Percentiles rank a stretch among this genome's conserved stretches.
phyloP scores from a whole-genome alignment of 768 basidiomycete genomes.

The Peribolospora baueri region DNA sequence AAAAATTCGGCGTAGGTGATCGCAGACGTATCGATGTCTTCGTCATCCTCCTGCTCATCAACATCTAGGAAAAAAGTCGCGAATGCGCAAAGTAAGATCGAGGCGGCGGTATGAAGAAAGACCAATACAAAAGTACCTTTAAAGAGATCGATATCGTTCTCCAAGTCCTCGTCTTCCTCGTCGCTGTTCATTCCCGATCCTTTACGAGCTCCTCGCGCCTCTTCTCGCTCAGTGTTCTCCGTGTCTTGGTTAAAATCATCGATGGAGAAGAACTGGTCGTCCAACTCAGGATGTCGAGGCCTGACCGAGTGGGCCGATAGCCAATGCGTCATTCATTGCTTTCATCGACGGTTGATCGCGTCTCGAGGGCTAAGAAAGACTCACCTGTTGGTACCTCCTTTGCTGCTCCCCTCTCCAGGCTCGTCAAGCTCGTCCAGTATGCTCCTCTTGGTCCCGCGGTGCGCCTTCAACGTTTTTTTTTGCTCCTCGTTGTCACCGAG shows the following conservation, averaged over 20 bases:
- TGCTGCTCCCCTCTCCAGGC: no score
- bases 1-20: constrained; percentile 57
- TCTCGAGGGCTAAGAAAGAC: no score
- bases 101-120: not conserved
- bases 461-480: no score
- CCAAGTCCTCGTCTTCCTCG: constrained; percentile 28
- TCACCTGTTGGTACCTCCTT: no score
- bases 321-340: no score
- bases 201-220: constrained; percentile 27
- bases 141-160: constrained; percentile 24
- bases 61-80: not conserved
- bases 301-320: not conserved
- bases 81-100: not conserved
- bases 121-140: constrained; percentile 18
- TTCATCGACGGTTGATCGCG: no score
- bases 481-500: no score
- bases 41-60: not conserved
- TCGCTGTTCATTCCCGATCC: constrained; percentile 35
- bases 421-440: not conserved
- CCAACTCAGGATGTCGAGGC: constrained; percentile 30
- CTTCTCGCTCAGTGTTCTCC: constrained; percentile 37
- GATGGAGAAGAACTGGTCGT: constrained; percentile 79
- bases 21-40: not conserved
- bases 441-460: not conserved
- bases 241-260: constrained; percentile 66